Evolutionary conservation across 805 yeast genomes (phyloP).

Genomic region (Cephaloascus albidus): DNA sequence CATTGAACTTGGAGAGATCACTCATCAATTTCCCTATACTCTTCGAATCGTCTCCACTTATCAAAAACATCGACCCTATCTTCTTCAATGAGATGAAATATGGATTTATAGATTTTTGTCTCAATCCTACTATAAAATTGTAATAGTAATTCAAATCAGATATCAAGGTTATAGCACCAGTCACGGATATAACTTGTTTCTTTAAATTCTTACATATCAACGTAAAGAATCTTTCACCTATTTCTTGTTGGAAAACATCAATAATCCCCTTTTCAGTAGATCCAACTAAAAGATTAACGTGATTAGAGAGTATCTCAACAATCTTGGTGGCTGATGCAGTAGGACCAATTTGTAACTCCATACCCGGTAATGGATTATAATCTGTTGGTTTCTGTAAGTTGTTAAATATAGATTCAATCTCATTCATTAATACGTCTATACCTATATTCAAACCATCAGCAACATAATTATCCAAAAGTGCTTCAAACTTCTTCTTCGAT

Average conservation of each 20-base stretch:
- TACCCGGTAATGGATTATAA: constrained; percentile 38
- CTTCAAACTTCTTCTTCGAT: constrained; percentile 74
- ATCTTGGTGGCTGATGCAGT: constrained; percentile 59
- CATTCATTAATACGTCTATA: constrained; percentile 78
- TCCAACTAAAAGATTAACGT: constrained; percentile 65
- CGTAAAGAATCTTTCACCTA: constrained; percentile 78
- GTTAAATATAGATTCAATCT: constrained; percentile 54
- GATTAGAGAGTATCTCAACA: constrained; percentile 55
- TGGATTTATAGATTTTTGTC: constrained; percentile 61
- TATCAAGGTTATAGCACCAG: constrained; percentile 77
- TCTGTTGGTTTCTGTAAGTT: constrained; percentile 51
- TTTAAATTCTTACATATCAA: constrained; percentile 71
- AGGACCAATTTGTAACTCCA: constrained; percentile 16
- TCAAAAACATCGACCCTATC: constrained; percentile 75
- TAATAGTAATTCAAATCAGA: constrained; percentile 76
- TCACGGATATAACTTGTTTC: constrained; percentile 57
- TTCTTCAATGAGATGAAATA: constrained; percentile 73
- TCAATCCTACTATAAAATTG: constrained; percentile 55
- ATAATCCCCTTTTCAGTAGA: constrained; percentile 81
- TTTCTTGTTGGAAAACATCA: constrained; percentile 90
- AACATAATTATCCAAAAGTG: constrained; percentile 73
- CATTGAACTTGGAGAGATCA: constrained; percentile 79
- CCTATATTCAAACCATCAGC: constrained; percentile 93
- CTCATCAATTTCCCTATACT: constrained; percentile 78
- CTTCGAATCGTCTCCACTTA: constrained; percentile 63